phyloP scores from a whole-genome alignment of 495 filamentous ascomycete species.

The Penicillium longicatenatum region DNA sequence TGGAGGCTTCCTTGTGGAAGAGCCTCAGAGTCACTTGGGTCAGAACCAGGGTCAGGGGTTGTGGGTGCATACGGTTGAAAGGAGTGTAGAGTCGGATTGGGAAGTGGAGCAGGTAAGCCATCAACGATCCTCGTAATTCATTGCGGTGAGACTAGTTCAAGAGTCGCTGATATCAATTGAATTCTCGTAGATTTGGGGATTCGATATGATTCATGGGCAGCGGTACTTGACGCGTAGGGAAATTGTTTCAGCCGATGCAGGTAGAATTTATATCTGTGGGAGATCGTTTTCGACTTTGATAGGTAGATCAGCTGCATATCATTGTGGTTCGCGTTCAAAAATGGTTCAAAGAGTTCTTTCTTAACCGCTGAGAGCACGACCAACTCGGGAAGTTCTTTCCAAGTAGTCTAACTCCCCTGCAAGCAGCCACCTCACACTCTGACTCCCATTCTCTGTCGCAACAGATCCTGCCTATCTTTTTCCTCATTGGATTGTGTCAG shows the following conservation, averaged over 20 bases:
- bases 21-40: background rate
- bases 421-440: too few species aligned
- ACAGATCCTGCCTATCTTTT: too few species aligned
- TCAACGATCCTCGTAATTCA: background rate
- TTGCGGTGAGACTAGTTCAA: background rate
- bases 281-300: background rate
- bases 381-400: too few species aligned
- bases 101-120: background rate
- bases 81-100: background rate
- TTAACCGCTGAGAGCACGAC: too few species aligned
- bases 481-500: too few species aligned
- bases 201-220: background rate
- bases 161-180: background rate
- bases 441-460: too few species aligned
- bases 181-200: background rate
- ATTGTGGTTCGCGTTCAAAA: too few species aligned
- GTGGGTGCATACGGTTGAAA: background rate
- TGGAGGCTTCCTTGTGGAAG: background rate
- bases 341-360: too few species aligned
- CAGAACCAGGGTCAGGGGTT: background rate
- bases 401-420: too few species aligned
- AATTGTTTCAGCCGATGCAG: background rate
- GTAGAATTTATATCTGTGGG: slow-evolving; percentile 2
- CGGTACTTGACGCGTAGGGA: background rate
- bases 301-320: background rate